Evolutionary conservation across 2,329 filamentous ascomycete genomes (phyloP).

Genomic region (Boeremia exigua): DNA sequence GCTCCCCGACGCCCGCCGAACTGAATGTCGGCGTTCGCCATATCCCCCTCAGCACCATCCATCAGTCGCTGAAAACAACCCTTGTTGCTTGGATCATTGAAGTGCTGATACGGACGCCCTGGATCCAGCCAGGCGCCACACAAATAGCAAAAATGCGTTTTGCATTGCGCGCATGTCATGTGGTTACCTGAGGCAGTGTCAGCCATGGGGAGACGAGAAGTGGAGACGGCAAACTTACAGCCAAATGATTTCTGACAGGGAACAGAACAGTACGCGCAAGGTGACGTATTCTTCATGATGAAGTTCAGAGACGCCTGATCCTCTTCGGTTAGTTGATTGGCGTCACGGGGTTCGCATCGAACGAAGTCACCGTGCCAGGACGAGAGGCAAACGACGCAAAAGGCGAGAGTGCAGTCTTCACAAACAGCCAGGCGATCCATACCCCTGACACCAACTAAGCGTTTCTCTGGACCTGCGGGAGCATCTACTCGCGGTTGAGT

Average conservation of each 20-base stretch:
- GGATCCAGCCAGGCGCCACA: slow-evolving; percentile 86
- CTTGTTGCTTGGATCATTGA: slow-evolving; percentile 71
- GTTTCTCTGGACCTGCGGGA: slow-evolving; percentile 28
- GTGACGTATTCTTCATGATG: slow-evolving; percentile 78
- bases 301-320: slow-evolving; percentile 89
- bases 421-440: slow-evolving; percentile 79
- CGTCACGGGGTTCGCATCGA: slow-evolving; percentile 70
- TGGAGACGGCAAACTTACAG: slow-evolving; percentile 61
- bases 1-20: slow-evolving; percentile 53
- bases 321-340: slow-evolving; percentile 77
- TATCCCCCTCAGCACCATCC: slow-evolving; percentile 85
- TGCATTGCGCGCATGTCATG: slow-evolving; percentile 91
- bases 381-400: slow-evolving; percentile 75
- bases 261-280: slow-evolving; percentile 85
- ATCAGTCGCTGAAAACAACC: slow-evolving; percentile 84
- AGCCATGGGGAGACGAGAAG: slow-evolving; percentile 68
- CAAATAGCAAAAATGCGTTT: slow-evolving; percentile 93
- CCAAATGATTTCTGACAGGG: slow-evolving; percentile 90
- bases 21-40: slow-evolving; percentile 52
- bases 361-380: slow-evolving; percentile 94
- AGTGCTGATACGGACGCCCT: slow-evolving; percentile 85
- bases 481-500: slow-evolving; percentile 7
- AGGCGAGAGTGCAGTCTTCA: slow-evolving; percentile 75
- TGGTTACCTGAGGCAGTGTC: slow-evolving; percentile 66
- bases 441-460: slow-evolving; percentile 52